Evolutionary conservation across 495 filamentous ascomycete species (phyloP).

Genomic region (Glarea lozoyensis): DNA sequence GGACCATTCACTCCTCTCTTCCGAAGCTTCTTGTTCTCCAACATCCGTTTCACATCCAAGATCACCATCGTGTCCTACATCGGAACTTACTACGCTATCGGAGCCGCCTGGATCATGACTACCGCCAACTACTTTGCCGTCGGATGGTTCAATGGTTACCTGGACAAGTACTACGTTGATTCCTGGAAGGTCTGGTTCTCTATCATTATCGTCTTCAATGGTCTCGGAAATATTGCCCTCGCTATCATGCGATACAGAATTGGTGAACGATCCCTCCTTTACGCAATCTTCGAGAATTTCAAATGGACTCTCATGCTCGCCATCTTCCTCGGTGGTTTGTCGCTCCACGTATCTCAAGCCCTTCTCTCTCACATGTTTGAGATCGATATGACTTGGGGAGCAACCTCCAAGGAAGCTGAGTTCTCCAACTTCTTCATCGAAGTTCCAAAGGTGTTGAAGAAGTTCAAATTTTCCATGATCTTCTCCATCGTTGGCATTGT

Average conservation of each 20-base stretch:
- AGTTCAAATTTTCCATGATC: slow-evolving; percentile 68
- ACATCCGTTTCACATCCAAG: slow-evolving; percentile 71
- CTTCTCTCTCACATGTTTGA: slow-evolving; percentile 63
- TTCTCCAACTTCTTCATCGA: slow-evolving; percentile 76
- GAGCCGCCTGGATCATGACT: slow-evolving; percentile 71
- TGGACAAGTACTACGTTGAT: slow-evolving; percentile 70
- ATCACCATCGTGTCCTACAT: slow-evolving; percentile 76
- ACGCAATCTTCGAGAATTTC: slow-evolving; percentile 56
- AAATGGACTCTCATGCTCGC: slow-evolving; percentile 63
- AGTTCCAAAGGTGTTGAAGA: slow-evolving; percentile 64
- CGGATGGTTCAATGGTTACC: slow-evolving; percentile 63
- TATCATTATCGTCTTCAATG: slow-evolving; percentile 64
- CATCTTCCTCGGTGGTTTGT: slow-evolving; percentile 63
- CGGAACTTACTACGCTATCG: slow-evolving; percentile 82
- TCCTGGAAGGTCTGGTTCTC: slow-evolving; percentile 72
- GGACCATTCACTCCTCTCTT: slow-evolving; percentile 72
- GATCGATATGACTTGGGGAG: slow-evolving; percentile 65
- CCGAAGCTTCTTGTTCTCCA: slow-evolving; percentile 57
- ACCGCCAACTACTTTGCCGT: slow-evolving; percentile 69
- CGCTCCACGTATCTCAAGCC: slow-evolving; percentile 59
- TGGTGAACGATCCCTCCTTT: slow-evolving; percentile 44
- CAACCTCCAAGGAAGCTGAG: slow-evolving; percentile 63
- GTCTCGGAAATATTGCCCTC: slow-evolving; percentile 54
- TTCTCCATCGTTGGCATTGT: slow-evolving; percentile 53
- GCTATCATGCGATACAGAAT: slow-evolving; percentile 62